A percentile compares a stretch with the other conserved stretches of the same genome.
Evolutionary conservation across 805 yeast species (phyloP).

Genomic region (Wickerhamomyces ciferrii): DNA sequence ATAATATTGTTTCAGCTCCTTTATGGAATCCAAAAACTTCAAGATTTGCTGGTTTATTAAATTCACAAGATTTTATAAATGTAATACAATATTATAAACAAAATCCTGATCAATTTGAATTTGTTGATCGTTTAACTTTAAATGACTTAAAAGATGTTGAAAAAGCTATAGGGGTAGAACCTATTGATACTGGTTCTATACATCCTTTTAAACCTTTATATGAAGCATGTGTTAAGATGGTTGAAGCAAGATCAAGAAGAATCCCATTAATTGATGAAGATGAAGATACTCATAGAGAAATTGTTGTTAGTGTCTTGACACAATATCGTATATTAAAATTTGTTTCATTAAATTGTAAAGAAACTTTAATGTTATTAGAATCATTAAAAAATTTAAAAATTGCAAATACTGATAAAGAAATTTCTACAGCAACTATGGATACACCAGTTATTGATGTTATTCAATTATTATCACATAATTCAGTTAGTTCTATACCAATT

Average conservation of each 20-base stretch:
- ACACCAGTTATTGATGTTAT: conserved; percentile 95
- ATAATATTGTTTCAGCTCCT: conserved; percentile 94
- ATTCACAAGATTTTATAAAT: conserved; percentile 89
- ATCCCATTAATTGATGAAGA: conserved; percentile 93
- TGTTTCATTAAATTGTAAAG: conserved; percentile 93
- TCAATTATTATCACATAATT: conserved; percentile 65
- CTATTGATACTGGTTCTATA: conserved; percentile 79
- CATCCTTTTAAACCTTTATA: conserved; percentile 87
- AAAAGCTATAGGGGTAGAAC: conserved; percentile 78
- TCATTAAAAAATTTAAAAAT: conserved; percentile 68
- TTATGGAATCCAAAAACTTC: conserved; percentile 90
- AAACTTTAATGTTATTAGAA: conserved; percentile 74
- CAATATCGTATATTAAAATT: conserved; percentile 95
- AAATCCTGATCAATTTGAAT: conserved; percentile 80
- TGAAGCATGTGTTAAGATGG: conserved; percentile 92
- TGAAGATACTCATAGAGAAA: conserved; percentile 86
- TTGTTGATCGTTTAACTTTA: conserved; percentile 79
- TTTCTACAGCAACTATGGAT: conserved; percentile 81
- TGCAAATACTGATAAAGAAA: conserved; percentile 45
- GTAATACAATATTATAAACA: conserved; percentile 93
- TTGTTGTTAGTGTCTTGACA: conserved; percentile 91
- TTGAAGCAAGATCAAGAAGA: conserved; percentile 83
- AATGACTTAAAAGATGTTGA: conserved; percentile 87
- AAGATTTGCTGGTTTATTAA: conserved; percentile 88
- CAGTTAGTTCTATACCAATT: conserved; percentile 92